A percentile compares a stretch with the other conserved stretches of the same genome.
phyloP scores from a whole-genome alignment of 192 early-diverging fungal species.

The Backusella westeae region DNA sequence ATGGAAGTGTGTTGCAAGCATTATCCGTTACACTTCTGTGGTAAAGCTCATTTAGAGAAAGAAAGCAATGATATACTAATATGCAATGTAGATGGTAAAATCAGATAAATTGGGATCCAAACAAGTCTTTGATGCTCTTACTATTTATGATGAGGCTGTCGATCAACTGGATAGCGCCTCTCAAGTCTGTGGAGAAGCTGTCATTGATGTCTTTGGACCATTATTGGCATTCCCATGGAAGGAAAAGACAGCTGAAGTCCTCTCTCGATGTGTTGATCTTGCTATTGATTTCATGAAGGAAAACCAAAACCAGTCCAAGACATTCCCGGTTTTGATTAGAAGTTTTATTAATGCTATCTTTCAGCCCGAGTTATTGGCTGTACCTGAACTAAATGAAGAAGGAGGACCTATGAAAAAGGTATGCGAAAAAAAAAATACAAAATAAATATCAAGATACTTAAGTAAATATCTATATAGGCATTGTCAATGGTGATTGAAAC shows the following conservation, averaged over 20 bases:
- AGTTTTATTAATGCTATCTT: conserved; percentile 26
- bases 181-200: conserved; percentile 23
- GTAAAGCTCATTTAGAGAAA: background rate
- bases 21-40: conserved; percentile 5
- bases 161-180: conserved; percentile 32
- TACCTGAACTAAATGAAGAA: conserved; percentile 22
- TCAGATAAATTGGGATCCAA: background rate
- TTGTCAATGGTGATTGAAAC: conserved; percentile 19
- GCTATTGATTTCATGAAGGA: conserved; percentile 24
- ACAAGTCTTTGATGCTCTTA: conserved; percentile 12
- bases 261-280: conserved; percentile 22
- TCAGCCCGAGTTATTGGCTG: conserved; percentile 21
- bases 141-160: conserved; percentile 21
- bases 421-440: background rate
- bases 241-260: conserved; percentile 19
- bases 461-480: conserved; percentile 10
- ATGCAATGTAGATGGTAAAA: background rate
- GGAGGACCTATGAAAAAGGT: conserved; percentile 37
- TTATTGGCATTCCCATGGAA: conserved; percentile 23
- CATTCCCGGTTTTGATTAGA: conserved; percentile 22
- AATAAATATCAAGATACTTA: background rate
- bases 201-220: conserved; percentile 18
- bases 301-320: conserved; percentile 25
- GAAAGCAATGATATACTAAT: background rate
- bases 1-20: conserved; percentile 20